phyloP scores from a whole-genome alignment of 192 early-diverging fungal species.

The Backusella tarrabulga region DNA sequence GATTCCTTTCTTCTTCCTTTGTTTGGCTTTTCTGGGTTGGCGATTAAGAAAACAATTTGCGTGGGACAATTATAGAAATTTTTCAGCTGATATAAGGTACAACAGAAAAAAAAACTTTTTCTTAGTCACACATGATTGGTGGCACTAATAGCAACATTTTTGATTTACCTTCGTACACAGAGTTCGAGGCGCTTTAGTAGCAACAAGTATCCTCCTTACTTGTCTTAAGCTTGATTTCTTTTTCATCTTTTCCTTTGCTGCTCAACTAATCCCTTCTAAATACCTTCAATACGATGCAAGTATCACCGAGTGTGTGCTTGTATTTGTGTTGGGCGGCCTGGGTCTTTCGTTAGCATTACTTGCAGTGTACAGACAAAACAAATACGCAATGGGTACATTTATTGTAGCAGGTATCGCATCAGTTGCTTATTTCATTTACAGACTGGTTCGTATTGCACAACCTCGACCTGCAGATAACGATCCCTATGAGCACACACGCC shows the following conservation, averaged over 20 bases:
- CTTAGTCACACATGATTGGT: not conserved
- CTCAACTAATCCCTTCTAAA: constrained; percentile 45
- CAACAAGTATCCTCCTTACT: constrained; percentile 35
- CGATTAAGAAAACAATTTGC: constrained; percentile 40
- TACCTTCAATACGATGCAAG: constrained; percentile 29
- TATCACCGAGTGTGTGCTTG: constrained; percentile 28
- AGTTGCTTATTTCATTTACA: constrained; percentile 34
- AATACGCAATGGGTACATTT: constrained; percentile 28
- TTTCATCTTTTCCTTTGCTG: constrained; percentile 42
- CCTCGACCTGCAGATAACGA: constrained; percentile 14
- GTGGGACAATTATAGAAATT: constrained; percentile 47
- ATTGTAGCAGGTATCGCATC: constrained; percentile 11
- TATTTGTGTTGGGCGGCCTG: constrained; percentile 38
- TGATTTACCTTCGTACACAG: not conserved
- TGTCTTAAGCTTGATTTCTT: constrained; percentile 47
- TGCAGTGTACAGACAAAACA: constrained; percentile 32
- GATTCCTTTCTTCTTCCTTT: constrained; percentile 33
- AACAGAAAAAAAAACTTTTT: not conserved
- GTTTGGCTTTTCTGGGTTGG: constrained; percentile 27
- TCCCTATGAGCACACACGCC: constrained; percentile 44
- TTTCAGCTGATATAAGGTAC: constrained; percentile 43
- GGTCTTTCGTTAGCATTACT: constrained; percentile 31
- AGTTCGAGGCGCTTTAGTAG: constrained; percentile 31
- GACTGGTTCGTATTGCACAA: constrained; percentile 18
- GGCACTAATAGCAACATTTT: not conserved